Percentiles rank a stretch among this genome's conserved stretches.
These are phyloP conservation scores for Amanita fuliginea DNA, from an alignment of 768 basidiomycete genomes.

Conservation along the genomic window DNA sequence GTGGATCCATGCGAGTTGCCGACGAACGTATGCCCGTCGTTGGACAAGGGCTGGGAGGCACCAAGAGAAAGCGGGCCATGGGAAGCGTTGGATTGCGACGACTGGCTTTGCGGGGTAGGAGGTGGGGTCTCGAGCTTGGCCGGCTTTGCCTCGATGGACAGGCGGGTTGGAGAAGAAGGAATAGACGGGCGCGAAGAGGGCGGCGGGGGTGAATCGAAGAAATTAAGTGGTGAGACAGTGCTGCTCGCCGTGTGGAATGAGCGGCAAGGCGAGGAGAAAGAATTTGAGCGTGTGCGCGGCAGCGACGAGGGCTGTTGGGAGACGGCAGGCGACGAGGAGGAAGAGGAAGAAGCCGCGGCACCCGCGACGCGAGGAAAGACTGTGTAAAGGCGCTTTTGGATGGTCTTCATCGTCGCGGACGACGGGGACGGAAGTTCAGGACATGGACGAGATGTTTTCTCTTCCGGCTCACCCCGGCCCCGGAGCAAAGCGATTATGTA, in stretches of 20 bases:
- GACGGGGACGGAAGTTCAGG: neutral
- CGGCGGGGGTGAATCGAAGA: conserved; percentile 15
- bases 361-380: conserved; percentile 22
- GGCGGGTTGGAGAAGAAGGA: conserved; percentile 10
- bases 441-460: neutral
- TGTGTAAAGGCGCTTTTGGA: conserved; percentile 40
- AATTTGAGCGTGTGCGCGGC: conserved; percentile 35
- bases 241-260: conserved; percentile 26
- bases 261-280: conserved; percentile 22
- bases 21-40: neutral
- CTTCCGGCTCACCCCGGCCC: conserved; percentile 1
- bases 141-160: conserved; percentile 11
- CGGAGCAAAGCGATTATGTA: conserved; percentile 3
- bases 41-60: conserved; percentile 10
- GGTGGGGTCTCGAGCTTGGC: conserved; percentile 9
- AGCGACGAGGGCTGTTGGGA: conserved; percentile 13
- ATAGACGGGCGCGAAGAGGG: conserved; percentile 11
- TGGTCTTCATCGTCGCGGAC: conserved; percentile 28
- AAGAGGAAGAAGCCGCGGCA: neutral
- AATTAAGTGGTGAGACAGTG: conserved; percentile 10
- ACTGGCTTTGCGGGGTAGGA: conserved; percentile 1
- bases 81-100: conserved; percentile 6
- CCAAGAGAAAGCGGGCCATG: conserved; percentile 11
- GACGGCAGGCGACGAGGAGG: neutral
- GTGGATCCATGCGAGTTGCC: conserved; percentile 4